Base-by-base conservation (phyloP, 2,329 filamentous ascomycete genomes). In the Penicillium hordei region DNA sequence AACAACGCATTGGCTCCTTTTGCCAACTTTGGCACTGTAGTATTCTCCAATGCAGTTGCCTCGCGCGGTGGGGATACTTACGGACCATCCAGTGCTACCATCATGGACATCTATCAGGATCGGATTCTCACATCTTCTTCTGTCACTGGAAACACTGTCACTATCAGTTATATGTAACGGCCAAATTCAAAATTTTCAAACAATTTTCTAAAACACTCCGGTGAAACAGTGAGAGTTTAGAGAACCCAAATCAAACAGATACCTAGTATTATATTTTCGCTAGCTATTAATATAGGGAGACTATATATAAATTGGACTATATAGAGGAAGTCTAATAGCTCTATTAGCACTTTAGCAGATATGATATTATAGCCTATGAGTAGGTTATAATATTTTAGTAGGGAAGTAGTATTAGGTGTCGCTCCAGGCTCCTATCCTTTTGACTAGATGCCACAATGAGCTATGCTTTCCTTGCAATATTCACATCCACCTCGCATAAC, bases 21-120 rank as follows among this genome's bases (percentile, higher is more conserved):
- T 50, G 78, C 76, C 38, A 64, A 81, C 67, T 82, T 82, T 60
- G 77, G 77, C 7, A 78, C 74, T 21, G 78, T 82, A 19, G 74
- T 72, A 17, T 83, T 83, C 66, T 77, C 74, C 3, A 65, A 66
- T 48, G 72, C 75, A 44, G 66, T 66, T 43, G 79, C 76, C n/a
- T 71, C 66, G 5, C 64, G 63, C 33, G 64, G 54, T 21, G 60
- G 59, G 27, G 68, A 57, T 49, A 73, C 62, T 17, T 72, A 72
- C 19, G 70, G 74, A 2, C 70, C 73, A 4, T 68, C 67, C 4
- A 75, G 71, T 25, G 76, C 75, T 21, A 75, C 72, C 3, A 69
- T 81, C 57, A 71, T 81, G 42, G 79, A 82, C 52, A 79, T 82
- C 52, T 58, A 77, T 68, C 78, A 81, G 69, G 70, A 61, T 57